Evolutionary conservation across 129 eudicot genomes (phyloP).

Genomic region (Flaveria brownii): DNA sequence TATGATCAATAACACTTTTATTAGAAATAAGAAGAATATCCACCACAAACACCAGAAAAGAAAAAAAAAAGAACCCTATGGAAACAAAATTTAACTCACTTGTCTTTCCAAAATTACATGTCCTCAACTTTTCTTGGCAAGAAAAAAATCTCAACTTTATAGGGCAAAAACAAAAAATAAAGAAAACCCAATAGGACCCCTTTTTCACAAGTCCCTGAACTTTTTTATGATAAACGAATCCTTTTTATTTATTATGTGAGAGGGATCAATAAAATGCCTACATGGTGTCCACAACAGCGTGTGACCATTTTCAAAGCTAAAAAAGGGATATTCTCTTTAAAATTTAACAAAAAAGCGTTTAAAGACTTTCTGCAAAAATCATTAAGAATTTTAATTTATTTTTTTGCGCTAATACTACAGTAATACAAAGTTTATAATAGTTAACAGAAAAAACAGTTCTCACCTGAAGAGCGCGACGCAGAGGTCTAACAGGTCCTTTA

Average conservation of each 20-base stretch:
- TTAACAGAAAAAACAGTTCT: not conserved
- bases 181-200: no score
- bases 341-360: not conserved
- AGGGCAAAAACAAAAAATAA: no score
- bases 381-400: not conserved
- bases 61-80: not conserved
- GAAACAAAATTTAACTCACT: no score
- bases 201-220: no score
- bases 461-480: conserved; percentile 94
- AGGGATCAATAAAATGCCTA: not conserved
- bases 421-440: not conserved
- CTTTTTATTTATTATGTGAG: no score
- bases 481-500: conserved; percentile 80
- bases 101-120: no score
- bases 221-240: no score
- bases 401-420: not conserved
- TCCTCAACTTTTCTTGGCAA: no score
- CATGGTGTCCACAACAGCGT: not conserved
- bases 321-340: not conserved
- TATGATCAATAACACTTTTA: not conserved
- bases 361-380: not conserved
- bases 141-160: no score
- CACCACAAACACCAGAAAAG: not conserved
- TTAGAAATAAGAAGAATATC: not conserved
- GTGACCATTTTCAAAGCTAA: not conserved